Conservation (phyloP, 805 yeast species). For the Ascoidea asiatica region DNA sequence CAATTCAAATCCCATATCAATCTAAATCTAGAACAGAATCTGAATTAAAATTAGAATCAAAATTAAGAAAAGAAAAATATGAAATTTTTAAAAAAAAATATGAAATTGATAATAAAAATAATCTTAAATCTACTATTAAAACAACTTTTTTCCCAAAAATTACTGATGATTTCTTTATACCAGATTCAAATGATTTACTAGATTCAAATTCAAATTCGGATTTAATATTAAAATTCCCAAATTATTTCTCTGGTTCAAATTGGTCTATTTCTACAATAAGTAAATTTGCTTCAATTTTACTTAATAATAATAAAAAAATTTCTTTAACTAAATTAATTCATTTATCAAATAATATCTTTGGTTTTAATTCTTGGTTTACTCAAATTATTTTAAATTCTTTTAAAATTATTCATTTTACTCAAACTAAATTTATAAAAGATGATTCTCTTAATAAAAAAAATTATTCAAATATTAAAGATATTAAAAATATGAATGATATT, state of each 20-base stretch:
- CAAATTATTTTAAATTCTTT: not conserved
- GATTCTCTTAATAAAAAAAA: not conserved
- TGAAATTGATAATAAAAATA: too few relatives aligned
- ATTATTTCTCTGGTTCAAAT: not conserved
- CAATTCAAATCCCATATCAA: too few relatives aligned
- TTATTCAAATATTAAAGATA: too few relatives aligned
- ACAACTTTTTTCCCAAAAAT: not conserved
- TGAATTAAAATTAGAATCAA: too few relatives aligned
- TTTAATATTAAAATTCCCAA: not conserved
- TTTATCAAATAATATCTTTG: not conserved
- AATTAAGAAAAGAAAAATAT: too few relatives aligned
- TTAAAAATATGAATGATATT: not conserved
- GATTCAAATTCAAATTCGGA: not conserved
- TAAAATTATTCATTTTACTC: too few relatives aligned
- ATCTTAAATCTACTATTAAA: too few relatives aligned
- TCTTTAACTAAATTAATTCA: not conserved
- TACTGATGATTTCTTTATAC: not conserved
- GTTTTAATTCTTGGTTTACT: not conserved
- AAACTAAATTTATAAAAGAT: not conserved
- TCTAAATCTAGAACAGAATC: too few relatives aligned
- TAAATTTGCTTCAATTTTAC: not conserved
- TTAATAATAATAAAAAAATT: too few relatives aligned
- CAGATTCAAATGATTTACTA: not conserved
- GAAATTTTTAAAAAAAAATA: too few relatives aligned
- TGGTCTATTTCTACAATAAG: not conserved